Percentiles rank a stretch among this genome's conserved stretches.
These are phyloP conservation scores for Skeletonema marinoi DNA, from an alignment of 108 stramenopile species.

Conservation along the genomic window DNA sequence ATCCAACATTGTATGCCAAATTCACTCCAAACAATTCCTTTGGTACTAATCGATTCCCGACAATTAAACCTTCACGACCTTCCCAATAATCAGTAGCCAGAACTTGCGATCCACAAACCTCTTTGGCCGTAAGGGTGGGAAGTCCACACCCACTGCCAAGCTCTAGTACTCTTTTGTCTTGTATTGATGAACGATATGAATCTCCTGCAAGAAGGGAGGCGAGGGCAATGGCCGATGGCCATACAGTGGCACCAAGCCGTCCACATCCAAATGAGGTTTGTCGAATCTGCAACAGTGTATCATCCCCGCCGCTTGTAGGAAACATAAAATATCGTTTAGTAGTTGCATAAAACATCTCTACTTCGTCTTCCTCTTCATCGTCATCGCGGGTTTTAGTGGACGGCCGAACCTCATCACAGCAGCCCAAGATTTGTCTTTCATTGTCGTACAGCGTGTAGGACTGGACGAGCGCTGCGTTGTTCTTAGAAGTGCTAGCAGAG, in stretches of 20 bases:
- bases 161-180: conserved; percentile 29
- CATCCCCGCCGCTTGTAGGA: background rate
- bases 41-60: conserved; percentile 39
- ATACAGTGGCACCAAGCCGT: conserved; percentile 42
- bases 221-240: conserved; percentile 47
- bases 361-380: conserved; percentile 44
- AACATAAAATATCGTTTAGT: conserved; percentile 33
- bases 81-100: conserved; percentile 54
- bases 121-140: conserved; percentile 36
- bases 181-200: conserved; percentile 2
- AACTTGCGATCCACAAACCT: conserved; percentile 9
- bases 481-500: background rate
- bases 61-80: background rate
- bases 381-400: background rate
- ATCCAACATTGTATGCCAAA: conserved; percentile 37
- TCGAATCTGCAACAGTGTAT: conserved; percentile 12
- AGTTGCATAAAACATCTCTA: conserved; percentile 47
- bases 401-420: background rate
- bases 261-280: conserved; percentile 56
- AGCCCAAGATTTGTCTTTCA: background rate
- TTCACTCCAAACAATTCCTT: conserved; percentile 48
- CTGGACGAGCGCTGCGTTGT: background rate
- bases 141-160: conserved; percentile 47
- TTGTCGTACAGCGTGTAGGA: conserved; percentile 3
- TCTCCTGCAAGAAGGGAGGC: conserved; percentile 8